Conservation (phyloP, 257 asterid genomes). For the Capsicum rhomboideum region DNA sequence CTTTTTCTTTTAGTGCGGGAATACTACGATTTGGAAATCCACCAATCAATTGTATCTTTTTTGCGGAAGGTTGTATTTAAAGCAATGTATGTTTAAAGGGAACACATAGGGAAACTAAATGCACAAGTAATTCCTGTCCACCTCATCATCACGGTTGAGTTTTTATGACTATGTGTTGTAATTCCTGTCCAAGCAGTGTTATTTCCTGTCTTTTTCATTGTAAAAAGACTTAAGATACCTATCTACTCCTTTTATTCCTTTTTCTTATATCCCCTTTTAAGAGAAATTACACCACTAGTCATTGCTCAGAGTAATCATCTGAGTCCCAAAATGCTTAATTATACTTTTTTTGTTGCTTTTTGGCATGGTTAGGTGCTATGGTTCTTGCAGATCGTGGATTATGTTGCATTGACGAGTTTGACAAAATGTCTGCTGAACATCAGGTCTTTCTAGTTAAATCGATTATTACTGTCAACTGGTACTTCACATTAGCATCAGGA, state of each 20-base stretch:
- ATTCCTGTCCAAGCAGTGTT: neutral
- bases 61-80: neutral
- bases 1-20: neutral
- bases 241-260: neutral
- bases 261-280: neutral
- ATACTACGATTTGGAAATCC: neutral
- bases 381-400: constrained; percentile 97
- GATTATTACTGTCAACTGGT: constrained; percentile 1
- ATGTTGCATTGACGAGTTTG: constrained; percentile 98
- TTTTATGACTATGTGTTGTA: neutral
- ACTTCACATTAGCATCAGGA: constrained; percentile 6
- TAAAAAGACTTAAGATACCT: neutral
- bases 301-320: neutral
- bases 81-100: neutral
- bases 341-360: neutral
- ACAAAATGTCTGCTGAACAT: constrained; percentile 94
- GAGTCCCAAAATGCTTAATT: neutral
- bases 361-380: constrained; percentile 72
- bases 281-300: neutral
- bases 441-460: constrained; percentile 44
- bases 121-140: too few relatives aligned
- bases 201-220: neutral
- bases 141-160: neutral
- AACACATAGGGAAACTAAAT: neutral
- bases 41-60: neutral